phyloP scores from a whole-genome alignment of 768 basidiomycete genomes.

The Leccinum uliginosum region DNA sequence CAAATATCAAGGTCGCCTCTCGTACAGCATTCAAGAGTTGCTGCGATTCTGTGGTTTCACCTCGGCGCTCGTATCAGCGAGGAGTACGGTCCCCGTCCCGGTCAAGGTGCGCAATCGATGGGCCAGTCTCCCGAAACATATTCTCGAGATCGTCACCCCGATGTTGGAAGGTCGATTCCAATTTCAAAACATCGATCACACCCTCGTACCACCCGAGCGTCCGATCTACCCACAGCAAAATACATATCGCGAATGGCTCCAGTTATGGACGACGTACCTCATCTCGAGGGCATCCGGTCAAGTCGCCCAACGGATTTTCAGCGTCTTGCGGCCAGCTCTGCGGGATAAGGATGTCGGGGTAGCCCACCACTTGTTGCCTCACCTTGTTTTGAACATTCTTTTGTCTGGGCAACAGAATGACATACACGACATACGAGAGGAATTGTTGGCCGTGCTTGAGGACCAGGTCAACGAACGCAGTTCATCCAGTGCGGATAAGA shows the following conservation, averaged over 20 bases:
- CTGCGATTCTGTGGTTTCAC: conserved; percentile 85
- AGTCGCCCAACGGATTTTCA: conserved; percentile 67
- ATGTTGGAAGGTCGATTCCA: conserved; percentile 69
- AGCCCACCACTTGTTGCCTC: conserved; percentile 87
- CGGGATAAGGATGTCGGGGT: conserved; percentile 90
- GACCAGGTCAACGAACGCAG: conserved; percentile 76
- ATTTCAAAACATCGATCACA: conserved; percentile 49
- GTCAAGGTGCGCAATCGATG: conserved; percentile 72
- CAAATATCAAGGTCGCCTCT: conserved; percentile 83
- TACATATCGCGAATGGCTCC: conserved; percentile 98
- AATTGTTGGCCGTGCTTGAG: conserved; percentile 76
- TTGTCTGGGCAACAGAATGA: conserved; percentile 67
- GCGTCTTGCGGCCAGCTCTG: conserved; percentile 72
- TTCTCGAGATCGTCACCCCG: conserved; percentile 82
- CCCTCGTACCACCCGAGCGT: conserved; percentile 40
- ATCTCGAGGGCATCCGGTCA: conserved; percentile 59
- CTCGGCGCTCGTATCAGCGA: conserved; percentile 60
- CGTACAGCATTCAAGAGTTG: conserved; percentile 89
- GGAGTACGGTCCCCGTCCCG: conserved; percentile 46
- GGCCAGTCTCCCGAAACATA: conserved; percentile 75
- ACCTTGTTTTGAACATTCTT: conserved; percentile 83
- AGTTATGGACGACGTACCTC: conserved; percentile 80
- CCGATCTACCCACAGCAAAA: conserved; percentile 73
- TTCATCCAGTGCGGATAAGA: conserved; percentile 66
- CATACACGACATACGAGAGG: conserved; percentile 59